Percentiles rank a stretch among this genome's conserved stretches.
Evolutionary conservation across 306 rosid genomes (phyloP).

Genomic region (Geum urbanum): DNA sequence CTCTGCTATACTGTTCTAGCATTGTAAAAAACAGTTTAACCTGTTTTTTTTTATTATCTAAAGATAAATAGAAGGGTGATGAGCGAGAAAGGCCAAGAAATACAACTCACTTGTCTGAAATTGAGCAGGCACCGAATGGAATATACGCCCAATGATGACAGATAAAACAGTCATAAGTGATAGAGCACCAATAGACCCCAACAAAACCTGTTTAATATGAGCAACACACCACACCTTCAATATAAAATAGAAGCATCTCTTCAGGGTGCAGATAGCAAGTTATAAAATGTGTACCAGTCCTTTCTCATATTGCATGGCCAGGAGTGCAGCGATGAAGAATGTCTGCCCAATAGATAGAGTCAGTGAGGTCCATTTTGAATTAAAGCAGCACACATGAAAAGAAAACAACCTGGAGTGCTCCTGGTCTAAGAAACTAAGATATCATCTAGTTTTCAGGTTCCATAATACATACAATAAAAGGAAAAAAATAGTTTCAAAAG

Average conservation of each 20-base stretch:
- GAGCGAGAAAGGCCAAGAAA: slow-evolving; percentile 19
- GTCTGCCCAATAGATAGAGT: slow-evolving; percentile 54
- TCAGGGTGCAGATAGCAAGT: slow-evolving; percentile 3
- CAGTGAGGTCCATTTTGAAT: slow-evolving; percentile 23
- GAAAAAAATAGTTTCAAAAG: not conserved
- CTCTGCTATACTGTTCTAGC: not conserved
- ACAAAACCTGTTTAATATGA: slow-evolving; percentile 62
- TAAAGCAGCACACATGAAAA: slow-evolving; percentile 9
- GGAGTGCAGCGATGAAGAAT: slow-evolving; percentile 95
- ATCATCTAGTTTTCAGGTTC: not conserved
- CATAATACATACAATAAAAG: not conserved
- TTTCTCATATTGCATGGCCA: slow-evolving; percentile 95
- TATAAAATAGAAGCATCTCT: not conserved
- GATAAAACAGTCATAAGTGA: slow-evolving; percentile 84
- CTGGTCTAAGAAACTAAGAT: not conserved
- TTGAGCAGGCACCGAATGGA: slow-evolving; percentile 95
- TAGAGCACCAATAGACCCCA: slow-evolving; percentile 91
- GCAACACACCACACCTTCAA: slow-evolving; percentile 1
- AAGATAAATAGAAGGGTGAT: not conserved
- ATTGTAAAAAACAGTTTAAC: not conserved
- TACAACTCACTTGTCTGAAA: slow-evolving; percentile 88
- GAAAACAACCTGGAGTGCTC: not conserved
- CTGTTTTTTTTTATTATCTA: not conserved
- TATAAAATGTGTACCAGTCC: slow-evolving; percentile 57
- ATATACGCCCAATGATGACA: slow-evolving; percentile 78